Base-by-base conservation (phyloP, 208 protist genomes). In the Leptomonas pyrrhocoris region DNA sequence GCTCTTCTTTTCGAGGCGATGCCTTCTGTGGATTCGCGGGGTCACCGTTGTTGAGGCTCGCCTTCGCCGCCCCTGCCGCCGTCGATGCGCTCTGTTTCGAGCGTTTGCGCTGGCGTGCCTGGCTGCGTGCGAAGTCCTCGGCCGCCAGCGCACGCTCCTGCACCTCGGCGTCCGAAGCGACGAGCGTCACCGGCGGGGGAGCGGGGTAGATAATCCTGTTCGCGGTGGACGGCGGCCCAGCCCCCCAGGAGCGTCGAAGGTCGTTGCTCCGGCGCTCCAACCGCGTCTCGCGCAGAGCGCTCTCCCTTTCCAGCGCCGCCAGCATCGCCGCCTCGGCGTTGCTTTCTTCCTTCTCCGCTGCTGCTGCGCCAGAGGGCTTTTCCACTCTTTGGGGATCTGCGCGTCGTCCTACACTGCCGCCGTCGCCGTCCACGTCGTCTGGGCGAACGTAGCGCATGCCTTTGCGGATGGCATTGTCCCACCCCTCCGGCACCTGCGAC, bases 101-200 rank as follows among this genome's bases (percentile, higher is more conserved):
- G 38, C 50, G 68, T 13, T 40, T 68, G 40, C 72, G 69, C 46
- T 70, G 42, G 13, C 56, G 53, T 16, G 63, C 66, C 30, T 73
- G 67, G 23, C 36, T 65, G 53, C 73, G 62, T 19, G 81, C 74
- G 53, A 91, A 89, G 28, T 81, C 76, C 57, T 89, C 79, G 0
- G 82, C 85, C 9, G 84, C 67, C 53, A 79, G 51, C 12, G 88
- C 88, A 31, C 80, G 56, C 66, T 91, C 81, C 51, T 84, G 77
- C 9, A 92, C 67, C 51, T 93, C 86, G 0, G 74, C 79, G 42
- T 95, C 90, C 5, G 53, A 85, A 6, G 68, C 68, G 0, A 77
- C 84, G 30, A 72, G 36, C 27, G 82, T 79, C 4, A 94, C 89
- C n/a, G 73, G 72, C 7, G 89, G 85, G 21, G 66, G 49, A 15